Base-by-base conservation (phyloP, 352 stramenopile genomes). In the Pythium angustatum region DNA sequence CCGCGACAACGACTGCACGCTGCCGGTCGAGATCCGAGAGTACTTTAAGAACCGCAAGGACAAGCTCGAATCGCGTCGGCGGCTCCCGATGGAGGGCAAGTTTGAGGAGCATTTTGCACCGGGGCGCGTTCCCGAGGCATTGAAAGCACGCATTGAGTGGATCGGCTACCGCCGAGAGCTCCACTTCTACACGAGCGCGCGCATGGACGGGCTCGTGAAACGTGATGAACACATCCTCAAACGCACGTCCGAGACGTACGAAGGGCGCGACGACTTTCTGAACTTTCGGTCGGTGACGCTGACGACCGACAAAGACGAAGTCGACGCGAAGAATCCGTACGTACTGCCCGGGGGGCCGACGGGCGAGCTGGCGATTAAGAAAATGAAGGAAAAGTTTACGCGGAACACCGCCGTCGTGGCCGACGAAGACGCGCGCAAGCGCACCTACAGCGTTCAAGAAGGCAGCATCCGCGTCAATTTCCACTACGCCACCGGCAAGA, bases 311-410 rank as follows among this genome's bases (percentile, higher is more conserved):
- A 90, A 92, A 43, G 83, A 93, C 54, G 82, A 92, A 62, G 64
- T 91, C 2, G 83, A 93, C 44, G 73, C 71, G 11, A 91, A 90
- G 68, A 92, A 91, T 45, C 81, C 85, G 27, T 94, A 92, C 58
- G 75, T 93, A 44, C 64, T 93, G 14, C 83, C 86, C 43, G 86
- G 83, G 17, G 82, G 83, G 15, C 76, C 81, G 24, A 82, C 79
- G 1, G 83, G 86, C 24, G 84, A 93, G 58, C 75, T 96, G 62
- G 52, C 84, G 15, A 95, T 98, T 56, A 90, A 91, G 63, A 97
- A 97, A 55, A 98, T 98, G 92, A 96, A 90, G 55, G 88, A 98
- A 57, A 97, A 96, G 62, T 97, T 96, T 65, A 76, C 76, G 3
- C 87, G 93, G 11, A 90, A 96, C 55, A 8, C 57, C 2, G 19